Evolutionary conservation across 2,329 filamentous ascomycete species (phyloP).

Genomic region (Ceratocystis cubensis): DNA sequence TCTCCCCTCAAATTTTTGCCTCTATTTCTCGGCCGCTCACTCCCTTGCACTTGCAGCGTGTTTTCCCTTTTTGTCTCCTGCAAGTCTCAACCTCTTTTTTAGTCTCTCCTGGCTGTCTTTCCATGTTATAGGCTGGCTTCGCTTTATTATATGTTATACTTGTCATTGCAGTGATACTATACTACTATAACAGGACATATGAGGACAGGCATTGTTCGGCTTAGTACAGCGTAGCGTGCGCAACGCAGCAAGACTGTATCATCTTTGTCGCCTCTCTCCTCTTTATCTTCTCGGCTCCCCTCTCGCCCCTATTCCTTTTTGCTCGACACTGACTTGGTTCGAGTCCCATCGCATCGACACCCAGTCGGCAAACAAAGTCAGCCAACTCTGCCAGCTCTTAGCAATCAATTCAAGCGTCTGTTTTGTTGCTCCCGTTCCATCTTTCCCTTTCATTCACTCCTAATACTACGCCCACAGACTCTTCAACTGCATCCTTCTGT

Average conservation of each 20-base stretch:
- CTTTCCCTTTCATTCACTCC: not conserved
- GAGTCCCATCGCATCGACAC: not conserved
- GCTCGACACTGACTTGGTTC: not conserved
- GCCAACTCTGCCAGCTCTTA: not conserved
- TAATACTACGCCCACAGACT: not conserved
- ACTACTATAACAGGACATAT: slow-evolving; percentile 3
- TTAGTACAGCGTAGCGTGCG: not conserved
- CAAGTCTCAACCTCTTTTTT: slow-evolving; percentile 15
- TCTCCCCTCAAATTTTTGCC: not conserved
- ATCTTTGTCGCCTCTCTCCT: not conserved
- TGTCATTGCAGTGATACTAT: not conserved
- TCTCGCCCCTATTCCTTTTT: not conserved
- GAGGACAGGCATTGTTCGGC: slow-evolving; percentile 6
- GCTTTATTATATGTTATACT: slow-evolving; percentile 1
- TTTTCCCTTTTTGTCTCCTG: not conserved
- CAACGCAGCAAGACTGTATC: not conserved
- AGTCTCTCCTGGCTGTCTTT: slow-evolving; percentile 18
- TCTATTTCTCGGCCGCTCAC: not conserved
- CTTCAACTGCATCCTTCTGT: not conserved
- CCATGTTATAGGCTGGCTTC: slow-evolving; percentile 14
- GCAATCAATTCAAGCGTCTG: not conserved
- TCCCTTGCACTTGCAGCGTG: not conserved
- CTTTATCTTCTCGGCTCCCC: too few relatives aligned
- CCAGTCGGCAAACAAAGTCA: not conserved
- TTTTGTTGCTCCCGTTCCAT: not conserved